Percentiles rank a stretch among this genome's conserved stretches.
These are phyloP conservation scores for Aquilaria agallochum DNA, from an alignment of 441 rosid species.

Conservation along the genomic window DNA sequence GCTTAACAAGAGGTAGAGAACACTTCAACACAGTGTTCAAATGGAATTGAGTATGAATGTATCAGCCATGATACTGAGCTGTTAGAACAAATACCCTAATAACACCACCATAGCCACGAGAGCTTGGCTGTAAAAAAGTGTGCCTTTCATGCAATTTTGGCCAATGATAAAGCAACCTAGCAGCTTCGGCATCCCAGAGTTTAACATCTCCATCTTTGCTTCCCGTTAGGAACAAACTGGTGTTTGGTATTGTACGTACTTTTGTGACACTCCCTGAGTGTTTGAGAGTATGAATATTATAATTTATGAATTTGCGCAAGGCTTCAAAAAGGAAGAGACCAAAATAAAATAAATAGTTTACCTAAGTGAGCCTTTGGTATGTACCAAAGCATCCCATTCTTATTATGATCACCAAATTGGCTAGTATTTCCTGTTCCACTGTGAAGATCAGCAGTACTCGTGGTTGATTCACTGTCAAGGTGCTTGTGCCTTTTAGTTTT, in stretches of 20 bases:
- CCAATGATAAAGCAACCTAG: constrained; percentile 80
- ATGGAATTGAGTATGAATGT: constrained; percentile 1
- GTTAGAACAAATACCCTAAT: constrained; percentile 55
- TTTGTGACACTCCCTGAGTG: constrained; percentile 81
- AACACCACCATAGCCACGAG: constrained; percentile 92
- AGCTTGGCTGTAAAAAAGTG: constrained; percentile 78
- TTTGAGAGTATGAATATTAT: constrained; percentile 13
- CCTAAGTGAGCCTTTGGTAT: constrained; percentile 98
- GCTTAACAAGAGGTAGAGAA: not conserved
- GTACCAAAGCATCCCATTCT: constrained; percentile 95
- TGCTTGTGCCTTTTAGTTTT: constrained; percentile 65
- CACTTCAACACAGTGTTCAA: not conserved
- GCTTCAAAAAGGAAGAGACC: not conserved
- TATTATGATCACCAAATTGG: constrained; percentile 52
- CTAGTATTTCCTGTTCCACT: constrained; percentile 23
- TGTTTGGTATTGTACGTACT: constrained; percentile 70
- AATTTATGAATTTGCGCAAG: constrained; percentile 4
- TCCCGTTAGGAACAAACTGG: constrained; percentile 92
- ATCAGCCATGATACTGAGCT: not conserved
- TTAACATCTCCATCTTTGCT: constrained; percentile 97
- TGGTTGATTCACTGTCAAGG: constrained; percentile 36
- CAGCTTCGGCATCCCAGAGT: constrained; percentile 96
- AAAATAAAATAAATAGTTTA: constrained; percentile 18
- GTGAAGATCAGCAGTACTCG: constrained; percentile 31
- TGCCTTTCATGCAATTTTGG: constrained; percentile 89